These are phyloP conservation scores for Oryza meridionalis DNA, from an alignment of 176 grass and related monocot species.

Conservation along the genomic window DNA sequence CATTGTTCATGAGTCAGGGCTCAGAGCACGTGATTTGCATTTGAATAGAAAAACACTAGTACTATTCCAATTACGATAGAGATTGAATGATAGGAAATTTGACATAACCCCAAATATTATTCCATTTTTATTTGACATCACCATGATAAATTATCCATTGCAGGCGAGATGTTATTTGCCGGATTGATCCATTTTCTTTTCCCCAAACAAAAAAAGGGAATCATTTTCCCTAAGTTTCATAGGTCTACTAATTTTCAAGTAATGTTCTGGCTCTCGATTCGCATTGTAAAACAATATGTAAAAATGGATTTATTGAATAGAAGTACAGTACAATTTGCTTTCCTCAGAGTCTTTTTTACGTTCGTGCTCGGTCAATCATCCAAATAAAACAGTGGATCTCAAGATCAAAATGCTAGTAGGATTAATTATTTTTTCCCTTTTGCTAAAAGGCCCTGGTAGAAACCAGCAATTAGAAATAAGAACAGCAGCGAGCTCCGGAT, in stretches of 20 bases:
- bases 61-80: background rate
- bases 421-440: background rate
- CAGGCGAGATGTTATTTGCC: too few relatives aligned
- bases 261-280: too few relatives aligned
- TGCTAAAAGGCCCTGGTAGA: background rate
- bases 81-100: background rate
- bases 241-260: too few relatives aligned
- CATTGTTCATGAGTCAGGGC: background rate
- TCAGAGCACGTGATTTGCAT: background rate
- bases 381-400: background rate
- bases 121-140: background rate
- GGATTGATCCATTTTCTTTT: too few relatives aligned
- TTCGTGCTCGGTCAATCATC: too few relatives aligned
- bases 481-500: background rate
- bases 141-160: background rate
- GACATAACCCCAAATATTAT: background rate
- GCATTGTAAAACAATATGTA: too few relatives aligned
- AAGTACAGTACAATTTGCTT: too few relatives aligned
- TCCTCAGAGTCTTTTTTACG: too few relatives aligned
- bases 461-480: background rate
- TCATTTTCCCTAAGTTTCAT: too few relatives aligned
- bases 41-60: background rate
- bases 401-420: background rate
- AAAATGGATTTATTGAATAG: too few relatives aligned
- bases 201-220: too few relatives aligned